These are phyloP conservation scores for Phoma sp. DNA, from an alignment of 2,329 filamentous ascomycete genomes.

Conservation along the genomic window DNA sequence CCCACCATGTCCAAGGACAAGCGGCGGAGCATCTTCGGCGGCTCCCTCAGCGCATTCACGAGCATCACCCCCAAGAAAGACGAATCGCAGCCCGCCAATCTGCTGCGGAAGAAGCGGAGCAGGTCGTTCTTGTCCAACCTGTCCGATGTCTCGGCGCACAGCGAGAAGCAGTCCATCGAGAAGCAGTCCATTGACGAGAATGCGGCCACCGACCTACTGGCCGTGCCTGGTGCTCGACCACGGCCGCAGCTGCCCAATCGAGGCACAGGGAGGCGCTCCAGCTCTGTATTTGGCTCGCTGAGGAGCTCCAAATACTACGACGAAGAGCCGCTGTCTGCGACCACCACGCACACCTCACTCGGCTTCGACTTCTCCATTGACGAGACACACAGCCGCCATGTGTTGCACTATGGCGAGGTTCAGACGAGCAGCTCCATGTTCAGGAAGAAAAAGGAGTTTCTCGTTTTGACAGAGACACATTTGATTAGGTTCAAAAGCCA, in stretches of 20 bases:
- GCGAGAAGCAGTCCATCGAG: constrained; percentile 25
- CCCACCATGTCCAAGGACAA: constrained; percentile 46
- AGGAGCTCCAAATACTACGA: constrained; percentile 61
- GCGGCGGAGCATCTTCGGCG: constrained; percentile 47
- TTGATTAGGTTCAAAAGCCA: constrained; percentile 72
- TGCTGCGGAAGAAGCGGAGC: constrained; percentile 47
- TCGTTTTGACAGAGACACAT: constrained; percentile 73
- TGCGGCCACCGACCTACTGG: constrained; percentile 16
- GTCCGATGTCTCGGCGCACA: constrained; percentile 34
- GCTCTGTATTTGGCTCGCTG: constrained; percentile 65
- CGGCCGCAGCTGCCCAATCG: constrained; percentile 28
- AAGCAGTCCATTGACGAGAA: constrained; percentile 19
- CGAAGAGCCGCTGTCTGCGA: constrained; percentile 55
- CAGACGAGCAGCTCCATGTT: constrained; percentile 74
- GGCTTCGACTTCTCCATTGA: constrained; percentile 50
- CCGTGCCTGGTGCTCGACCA: constrained; percentile 11
- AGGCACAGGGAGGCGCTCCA: constrained; percentile 34
- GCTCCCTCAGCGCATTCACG: constrained; percentile 40
- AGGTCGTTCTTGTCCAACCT: constrained; percentile 45
- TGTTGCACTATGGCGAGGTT: constrained; percentile 71
- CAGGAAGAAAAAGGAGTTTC: constrained; percentile 73
- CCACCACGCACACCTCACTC: constrained; percentile 57
- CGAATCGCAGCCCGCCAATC: constrained; percentile 43
- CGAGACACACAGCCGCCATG: constrained; percentile 46
- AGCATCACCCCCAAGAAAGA: constrained; percentile 36